A percentile compares a stretch with the other conserved stretches of the same genome.
These are phyloP conservation scores for Diospyros lotus DNA, from an alignment of 148 eudicot species.

Conservation along the genomic window DNA sequence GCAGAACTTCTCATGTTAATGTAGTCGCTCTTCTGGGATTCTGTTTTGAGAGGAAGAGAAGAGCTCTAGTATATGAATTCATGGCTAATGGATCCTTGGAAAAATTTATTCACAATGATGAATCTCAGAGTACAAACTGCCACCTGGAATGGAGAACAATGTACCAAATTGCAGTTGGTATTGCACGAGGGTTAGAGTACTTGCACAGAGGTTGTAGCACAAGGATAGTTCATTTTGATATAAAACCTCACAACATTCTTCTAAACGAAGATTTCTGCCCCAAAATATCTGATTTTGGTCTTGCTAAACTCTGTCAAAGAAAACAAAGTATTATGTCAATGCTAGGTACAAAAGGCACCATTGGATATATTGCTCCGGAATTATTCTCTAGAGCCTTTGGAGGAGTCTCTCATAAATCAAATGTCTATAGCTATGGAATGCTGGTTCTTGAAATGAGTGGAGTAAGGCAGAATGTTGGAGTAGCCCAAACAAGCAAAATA, in stretches of 20 bases:
- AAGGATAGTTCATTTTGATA: no score
- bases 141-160: slow-evolving; percentile 15
- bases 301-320: no score
- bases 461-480: neutral
- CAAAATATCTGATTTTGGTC: no score
- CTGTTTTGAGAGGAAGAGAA: neutral
- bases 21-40: slow-evolving; percentile 8
- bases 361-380: no score
- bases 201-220: slow-evolving; percentile 37
- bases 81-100: neutral
- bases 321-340: no score
- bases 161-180: slow-evolving; percentile 29
- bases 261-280: no score
- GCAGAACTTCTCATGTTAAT: slow-evolving; percentile 1
- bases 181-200: slow-evolving; percentile 41
- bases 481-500: neutral
- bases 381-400: no score
- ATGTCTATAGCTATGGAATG: no score
- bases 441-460: slow-evolving; percentile 22
- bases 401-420: no score
- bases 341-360: no score
- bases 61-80: slow-evolving; percentile 5
- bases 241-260: no score
- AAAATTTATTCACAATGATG: neutral
- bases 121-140: neutral